Base-by-base conservation (phyloP, 805 yeast species). In the Candida qinlingensis region DNA sequence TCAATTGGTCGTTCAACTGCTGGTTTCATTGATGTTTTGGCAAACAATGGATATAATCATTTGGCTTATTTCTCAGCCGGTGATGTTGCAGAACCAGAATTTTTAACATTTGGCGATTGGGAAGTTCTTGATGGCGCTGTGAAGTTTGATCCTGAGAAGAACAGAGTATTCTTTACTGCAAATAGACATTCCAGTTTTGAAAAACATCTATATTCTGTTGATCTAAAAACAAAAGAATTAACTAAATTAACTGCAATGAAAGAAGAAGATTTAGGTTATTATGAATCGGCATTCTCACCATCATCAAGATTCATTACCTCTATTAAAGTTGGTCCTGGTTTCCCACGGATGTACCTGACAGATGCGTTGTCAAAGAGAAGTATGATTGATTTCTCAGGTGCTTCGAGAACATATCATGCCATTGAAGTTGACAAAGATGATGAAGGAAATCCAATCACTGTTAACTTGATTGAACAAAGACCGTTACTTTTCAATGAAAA, bases 21-120 rank as follows among this genome's bases (percentile, higher is more conserved):
- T 50, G 92, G 92, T 0, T 87, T 81, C 58, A 71, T 86, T 44
- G 94, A 86, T 60, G 66, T 79, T 4, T 73, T 80, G 11, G 80
- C 76, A 34, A 70, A 60, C 9, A 48, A 70, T 10, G 83, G 85
- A 0, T 83, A 65, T 62, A 79, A 76, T 52, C 94, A 86, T 61
- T 64, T 87, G 42, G 87, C 81, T 3, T 80, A 77, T 59, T 85
- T 79, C 55, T 66, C 74, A 13, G 69, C 76, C 2, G 72, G 76
- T 1, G 59, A 66, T 5, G 61, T 75, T 34, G 57, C 67, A 0
- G 59, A 63, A 4, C 81, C 81, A 1, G 52, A 47, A 4, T 68
- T 73, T 42, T 47, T 79, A 7, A 73, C 82, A 0, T 44, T 52
- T 2, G 83, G 83, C 12, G 59, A 69, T 2, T 78, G 76, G 76